Evolutionary conservation across 2,329 filamentous ascomycete species (phyloP).

Genomic region (Hypoxylon rubiginosum): DNA sequence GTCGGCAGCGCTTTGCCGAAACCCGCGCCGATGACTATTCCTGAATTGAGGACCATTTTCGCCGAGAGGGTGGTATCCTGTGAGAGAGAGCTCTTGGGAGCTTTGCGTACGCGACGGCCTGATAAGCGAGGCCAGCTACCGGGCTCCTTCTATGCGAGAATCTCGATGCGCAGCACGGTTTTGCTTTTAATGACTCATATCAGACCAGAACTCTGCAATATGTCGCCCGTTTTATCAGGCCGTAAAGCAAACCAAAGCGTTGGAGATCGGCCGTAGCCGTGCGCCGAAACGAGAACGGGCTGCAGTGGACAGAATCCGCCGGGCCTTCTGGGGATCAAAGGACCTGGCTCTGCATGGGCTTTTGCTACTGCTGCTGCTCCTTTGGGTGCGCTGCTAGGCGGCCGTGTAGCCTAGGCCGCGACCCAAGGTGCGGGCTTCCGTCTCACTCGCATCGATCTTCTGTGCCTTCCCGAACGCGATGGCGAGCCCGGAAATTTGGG

Average conservation of each 20-base stretch:
- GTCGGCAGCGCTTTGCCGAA: constrained; percentile 55
- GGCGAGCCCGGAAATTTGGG: constrained; percentile 62
- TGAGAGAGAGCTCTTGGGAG: constrained; percentile 57
- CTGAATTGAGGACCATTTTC: constrained; percentile 60
- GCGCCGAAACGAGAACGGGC: constrained; percentile 64
- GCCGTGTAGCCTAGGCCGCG: constrained; percentile 75
- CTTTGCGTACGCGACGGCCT: constrained; percentile 50
- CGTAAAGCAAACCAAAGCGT: constrained; percentile 56
- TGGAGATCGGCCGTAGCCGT: constrained; percentile 58
- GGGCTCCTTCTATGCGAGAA: constrained; percentile 34
- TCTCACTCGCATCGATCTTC: constrained; percentile 66
- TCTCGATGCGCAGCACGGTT: constrained; percentile 1
- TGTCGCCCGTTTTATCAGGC: constrained; percentile 64
- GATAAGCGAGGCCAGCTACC: constrained; percentile 4
- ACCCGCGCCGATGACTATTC: constrained; percentile 59
- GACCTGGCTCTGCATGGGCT: constrained; percentile 65
- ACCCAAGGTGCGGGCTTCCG: constrained; percentile 65
- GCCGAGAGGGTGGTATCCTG: constrained; percentile 57
- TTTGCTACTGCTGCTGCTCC: constrained; percentile 61
- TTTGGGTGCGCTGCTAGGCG: constrained; percentile 73
- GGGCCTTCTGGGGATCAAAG: constrained; percentile 70
- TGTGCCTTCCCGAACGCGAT: constrained; percentile 66
- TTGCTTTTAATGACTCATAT: constrained; percentile 44
- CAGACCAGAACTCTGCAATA: constrained; percentile 57
- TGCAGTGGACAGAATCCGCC: constrained; percentile 68